Percentiles rank a stretch among this genome's conserved stretches.
Conservation (phyloP, 75 land plant genomes). For the Azolla pinnata region DNA sequence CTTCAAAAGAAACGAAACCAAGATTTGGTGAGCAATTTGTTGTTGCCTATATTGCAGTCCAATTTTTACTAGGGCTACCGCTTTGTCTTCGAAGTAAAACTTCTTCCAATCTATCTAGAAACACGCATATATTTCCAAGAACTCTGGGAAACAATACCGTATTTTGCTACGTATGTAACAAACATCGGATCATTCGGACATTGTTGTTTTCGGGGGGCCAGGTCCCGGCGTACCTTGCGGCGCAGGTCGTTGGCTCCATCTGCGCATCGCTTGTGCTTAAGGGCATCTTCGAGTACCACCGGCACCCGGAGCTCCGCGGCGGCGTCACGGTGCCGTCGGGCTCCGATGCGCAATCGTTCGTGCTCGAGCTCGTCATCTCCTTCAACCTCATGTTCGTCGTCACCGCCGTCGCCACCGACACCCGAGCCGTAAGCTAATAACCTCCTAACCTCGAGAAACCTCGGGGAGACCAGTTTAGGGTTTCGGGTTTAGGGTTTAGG, state of each 20-base stretch:
- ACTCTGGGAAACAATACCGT: too few species aligned
- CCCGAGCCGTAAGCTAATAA: conserved; percentile 55
- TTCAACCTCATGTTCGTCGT: conserved; percentile 95
- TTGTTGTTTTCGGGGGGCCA: too few species aligned
- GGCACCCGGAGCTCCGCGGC: too few species aligned
- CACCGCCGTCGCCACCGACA: conserved; percentile 84
- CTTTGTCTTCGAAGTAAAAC: too few species aligned
- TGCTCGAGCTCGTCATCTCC: conserved; percentile 68
- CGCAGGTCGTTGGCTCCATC: conserved; percentile 67
- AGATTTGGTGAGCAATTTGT: too few species aligned
- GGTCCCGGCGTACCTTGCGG: conserved; percentile 78
- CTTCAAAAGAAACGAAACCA: too few species aligned
- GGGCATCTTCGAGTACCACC: conserved; percentile 42
- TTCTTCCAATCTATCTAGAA: too few species aligned
- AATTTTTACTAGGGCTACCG: too few species aligned
- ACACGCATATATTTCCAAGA: too few species aligned
- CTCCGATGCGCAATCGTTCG: conserved; percentile 38
- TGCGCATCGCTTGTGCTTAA: conserved; percentile 62
- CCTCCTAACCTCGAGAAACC: background rate
- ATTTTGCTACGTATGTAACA: too few species aligned
- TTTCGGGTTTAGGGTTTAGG: background rate
- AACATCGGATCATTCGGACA: too few species aligned
- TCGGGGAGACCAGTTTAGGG: background rate
- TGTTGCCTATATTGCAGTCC: too few species aligned
- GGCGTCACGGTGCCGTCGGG: conserved; percentile 78